Conservation (phyloP, 305 asterid genomes). For the Rubia tinctorum region DNA sequence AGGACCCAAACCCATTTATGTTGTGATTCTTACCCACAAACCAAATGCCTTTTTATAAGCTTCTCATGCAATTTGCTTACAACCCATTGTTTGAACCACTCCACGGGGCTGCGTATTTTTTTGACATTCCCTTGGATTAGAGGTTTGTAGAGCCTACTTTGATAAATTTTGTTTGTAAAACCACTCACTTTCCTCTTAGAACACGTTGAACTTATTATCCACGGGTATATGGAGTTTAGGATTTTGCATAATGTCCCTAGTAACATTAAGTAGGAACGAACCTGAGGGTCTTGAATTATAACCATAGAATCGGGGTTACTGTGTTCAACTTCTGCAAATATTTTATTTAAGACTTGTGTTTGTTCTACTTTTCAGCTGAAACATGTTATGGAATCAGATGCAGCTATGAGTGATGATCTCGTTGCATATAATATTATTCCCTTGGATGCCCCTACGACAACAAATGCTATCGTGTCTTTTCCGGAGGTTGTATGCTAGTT, state of each 20-base stretch:
- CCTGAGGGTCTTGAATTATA: neutral
- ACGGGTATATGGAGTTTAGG: neutral
- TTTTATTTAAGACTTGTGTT: neutral
- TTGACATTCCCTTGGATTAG: neutral
- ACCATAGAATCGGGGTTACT: neutral
- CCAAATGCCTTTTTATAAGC: neutral
- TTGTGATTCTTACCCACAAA: too few relatives aligned
- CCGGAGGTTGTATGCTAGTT: slow-evolving; percentile 59
- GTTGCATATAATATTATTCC: slow-evolving; percentile 90
- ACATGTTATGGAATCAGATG: slow-evolving; percentile 92
- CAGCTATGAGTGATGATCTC: slow-evolving; percentile 93
- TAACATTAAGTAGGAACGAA: neutral
- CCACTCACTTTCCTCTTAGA: neutral
- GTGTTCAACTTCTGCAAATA: neutral
- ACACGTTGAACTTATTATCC: neutral
- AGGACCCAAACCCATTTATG: too few relatives aligned
- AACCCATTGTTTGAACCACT: neutral
- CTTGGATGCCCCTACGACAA: slow-evolving; percentile 69
- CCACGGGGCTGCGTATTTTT: neutral
- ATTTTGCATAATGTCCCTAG: too few relatives aligned
- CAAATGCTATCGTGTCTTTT: slow-evolving; percentile 72
- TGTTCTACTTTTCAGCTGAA: slow-evolving; percentile 53
- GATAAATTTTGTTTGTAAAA: neutral
- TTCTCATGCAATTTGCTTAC: neutral
- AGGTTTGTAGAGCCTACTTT: neutral